Evolutionary conservation across 2,329 filamentous ascomycete species (phyloP), one percentile per base, ranked within the genome.

Genomic region (Penicillium fuscoglaucum): DNA sequence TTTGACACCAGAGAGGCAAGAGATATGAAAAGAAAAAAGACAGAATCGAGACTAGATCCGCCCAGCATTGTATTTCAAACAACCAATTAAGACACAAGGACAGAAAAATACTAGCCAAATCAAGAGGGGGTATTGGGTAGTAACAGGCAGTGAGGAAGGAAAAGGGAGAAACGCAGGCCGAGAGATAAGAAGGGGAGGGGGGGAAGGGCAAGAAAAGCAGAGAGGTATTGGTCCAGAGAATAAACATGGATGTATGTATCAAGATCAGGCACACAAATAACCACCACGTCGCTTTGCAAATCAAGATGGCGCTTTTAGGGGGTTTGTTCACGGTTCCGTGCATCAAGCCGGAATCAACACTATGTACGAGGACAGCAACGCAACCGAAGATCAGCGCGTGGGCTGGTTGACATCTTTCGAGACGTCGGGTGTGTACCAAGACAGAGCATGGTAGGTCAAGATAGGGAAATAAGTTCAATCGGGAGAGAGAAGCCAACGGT

Each of bases 351-450:
- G 56, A 44, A 52, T 47, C 47, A 65, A 53, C 31, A 60, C 46
- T 66, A 67, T 67, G 65, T 67, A 66, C 64, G 62, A 57, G 57
- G 52, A 62, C 57, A 44, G 50, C 33, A 24, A 52, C n/a, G 19
- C 31, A 35, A 19, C 21, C 44, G 13, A 48, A 17, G 8, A 48
- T 49, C 24, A 46, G 21, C 28, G 28, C n/a, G 21, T 46, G 17
- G 35, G 19, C 52, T 50, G 52, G 29, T 43, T 19, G 35, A 33
- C 33, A 26, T 33, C 35, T 24, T 28, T 52, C 21, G 19, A 45
- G 44, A 54, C n/a, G 43, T 33, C 39, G 41, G 37, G 10, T 31
- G n/a, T 24, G n/a, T 47, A 39, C 28, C 57, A 57, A 6, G 47
- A 35, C 4, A 37, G 26, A 33, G 5, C 48, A 40, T 57, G 49